Percentiles rank a stretch among this genome's conserved stretches.
These are phyloP conservation scores for Penicillium tannophilum DNA, from an alignment of 495 filamentous ascomycete species.

Conservation along the genomic window DNA sequence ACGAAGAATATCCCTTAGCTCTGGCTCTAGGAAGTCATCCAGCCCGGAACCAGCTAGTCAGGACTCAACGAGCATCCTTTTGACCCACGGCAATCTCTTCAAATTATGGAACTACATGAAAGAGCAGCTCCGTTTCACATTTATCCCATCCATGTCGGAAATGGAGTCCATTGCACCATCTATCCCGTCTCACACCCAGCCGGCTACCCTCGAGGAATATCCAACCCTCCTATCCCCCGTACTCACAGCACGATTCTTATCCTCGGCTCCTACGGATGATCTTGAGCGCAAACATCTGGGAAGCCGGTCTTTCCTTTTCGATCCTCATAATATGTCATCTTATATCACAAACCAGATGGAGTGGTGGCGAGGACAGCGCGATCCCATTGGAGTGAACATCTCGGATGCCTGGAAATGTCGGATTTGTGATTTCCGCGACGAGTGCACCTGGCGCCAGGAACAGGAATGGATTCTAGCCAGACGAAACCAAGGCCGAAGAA, in stretches of 20 bases:
- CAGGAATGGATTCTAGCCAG: conserved; percentile 48
- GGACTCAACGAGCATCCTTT: conserved; percentile 56
- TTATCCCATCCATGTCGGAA: conserved; percentile 44
- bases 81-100: conserved; percentile 59
- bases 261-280: conserved; percentile 33
- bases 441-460: conserved; percentile 63
- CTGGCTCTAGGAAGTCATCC: conserved; percentile 7
- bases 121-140: conserved; percentile 61
- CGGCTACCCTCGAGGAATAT: conserved; percentile 59
- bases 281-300: conserved; percentile 58
- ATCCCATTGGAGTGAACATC: conserved; percentile 76
- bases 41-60: conserved; percentile 34
- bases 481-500: conserved; percentile 29
- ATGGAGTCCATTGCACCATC: conserved; percentile 34
- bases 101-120: conserved; percentile 71
- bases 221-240: conserved; percentile 48
- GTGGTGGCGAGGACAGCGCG: conserved; percentile 86
- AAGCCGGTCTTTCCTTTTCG: conserved; percentile 68
- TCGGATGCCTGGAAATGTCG: conserved; percentile 92
- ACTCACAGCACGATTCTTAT: conserved; percentile 48
- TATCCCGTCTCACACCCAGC: conserved; percentile 54
- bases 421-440: conserved; percentile 62
- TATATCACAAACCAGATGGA: conserved; percentile 71
- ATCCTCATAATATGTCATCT: conserved; percentile 57
- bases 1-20: conserved; percentile 9